Evolutionary conservation across 129 eudicot genomes (phyloP).

Genomic region (Glebionis coronaria): DNA sequence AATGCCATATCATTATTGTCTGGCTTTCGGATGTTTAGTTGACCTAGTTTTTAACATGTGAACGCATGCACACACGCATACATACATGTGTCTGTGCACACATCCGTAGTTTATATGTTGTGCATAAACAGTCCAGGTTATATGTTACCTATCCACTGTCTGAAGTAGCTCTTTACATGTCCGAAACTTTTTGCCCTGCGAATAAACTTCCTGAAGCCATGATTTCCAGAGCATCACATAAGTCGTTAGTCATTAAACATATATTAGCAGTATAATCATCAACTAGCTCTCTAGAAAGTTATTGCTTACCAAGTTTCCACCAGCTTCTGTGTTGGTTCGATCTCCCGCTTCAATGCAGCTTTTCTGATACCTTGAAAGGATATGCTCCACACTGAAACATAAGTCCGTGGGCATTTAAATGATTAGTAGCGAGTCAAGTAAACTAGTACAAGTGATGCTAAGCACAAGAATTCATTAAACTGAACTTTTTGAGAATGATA

Average conservation of each 20-base stretch:
- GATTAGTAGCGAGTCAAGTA: background rate
- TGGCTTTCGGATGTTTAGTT: background rate
- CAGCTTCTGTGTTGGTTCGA: background rate
- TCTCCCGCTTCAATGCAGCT: background rate
- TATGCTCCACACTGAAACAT: background rate
- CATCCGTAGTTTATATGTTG: background rate
- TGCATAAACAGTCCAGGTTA: background rate
- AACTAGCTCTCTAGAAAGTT: background rate
- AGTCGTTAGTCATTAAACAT: background rate
- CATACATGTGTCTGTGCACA: background rate
- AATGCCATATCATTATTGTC: background rate
- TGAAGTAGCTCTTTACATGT: slow-evolving; percentile 46
- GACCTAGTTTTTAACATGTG: background rate
- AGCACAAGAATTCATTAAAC: background rate
- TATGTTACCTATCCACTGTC: slow-evolving; percentile 40
- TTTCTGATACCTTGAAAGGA: slow-evolving; percentile 10
- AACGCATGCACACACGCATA: too few relatives aligned
- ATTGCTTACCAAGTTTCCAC: background rate
- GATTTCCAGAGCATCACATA: background rate
- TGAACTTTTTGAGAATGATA: background rate
- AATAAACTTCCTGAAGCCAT: slow-evolving; percentile 1
- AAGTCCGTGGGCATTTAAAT: background rate
- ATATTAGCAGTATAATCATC: background rate
- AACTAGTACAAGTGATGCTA: background rate
- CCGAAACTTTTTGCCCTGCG: slow-evolving; percentile 20